A percentile compares a stretch with the other conserved stretches of the same genome.
These are phyloP conservation scores for Clitoria ternatea DNA, from an alignment of 306 rosid genomes.

Conservation along the genomic window DNA sequence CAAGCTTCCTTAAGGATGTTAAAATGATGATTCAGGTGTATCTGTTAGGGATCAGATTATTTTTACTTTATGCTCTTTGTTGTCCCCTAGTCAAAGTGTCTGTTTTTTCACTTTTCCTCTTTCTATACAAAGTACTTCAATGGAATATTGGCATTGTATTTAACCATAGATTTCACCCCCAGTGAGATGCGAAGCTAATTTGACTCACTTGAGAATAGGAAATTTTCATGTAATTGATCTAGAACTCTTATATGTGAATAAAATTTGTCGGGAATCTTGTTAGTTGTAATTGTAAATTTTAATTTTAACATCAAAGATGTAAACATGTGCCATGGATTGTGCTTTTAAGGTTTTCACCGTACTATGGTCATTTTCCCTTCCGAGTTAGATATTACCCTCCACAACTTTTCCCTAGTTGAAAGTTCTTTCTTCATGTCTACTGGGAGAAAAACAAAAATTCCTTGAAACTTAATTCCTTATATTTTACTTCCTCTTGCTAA, in stretches of 20 bases:
- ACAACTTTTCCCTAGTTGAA: not conserved
- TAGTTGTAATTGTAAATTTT: not conserved
- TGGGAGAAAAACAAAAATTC: not conserved
- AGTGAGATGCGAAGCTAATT: not conserved
- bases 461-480: constrained; percentile 5
- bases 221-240: not conserved
- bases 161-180: not conserved
- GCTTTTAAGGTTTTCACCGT: not conserved
- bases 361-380: not conserved
- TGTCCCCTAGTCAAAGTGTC: not conserved
- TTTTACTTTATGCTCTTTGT: not conserved
- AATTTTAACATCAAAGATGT: not conserved
- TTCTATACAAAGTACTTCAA: not conserved
- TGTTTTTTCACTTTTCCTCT: not conserved
- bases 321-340: not conserved
- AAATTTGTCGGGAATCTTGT: not conserved
- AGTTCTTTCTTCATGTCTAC: not conserved
- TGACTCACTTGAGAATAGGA: not conserved
- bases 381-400: not conserved
- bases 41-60: not conserved
- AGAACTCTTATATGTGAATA: not conserved
- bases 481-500: constrained; percentile 25
- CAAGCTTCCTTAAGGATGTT: not conserved
- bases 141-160: not conserved
- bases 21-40: not conserved